Evolutionary conservation across 768 basidiomycete species (phyloP).

Genomic region (Pulveroboletus ravenelii): DNA sequence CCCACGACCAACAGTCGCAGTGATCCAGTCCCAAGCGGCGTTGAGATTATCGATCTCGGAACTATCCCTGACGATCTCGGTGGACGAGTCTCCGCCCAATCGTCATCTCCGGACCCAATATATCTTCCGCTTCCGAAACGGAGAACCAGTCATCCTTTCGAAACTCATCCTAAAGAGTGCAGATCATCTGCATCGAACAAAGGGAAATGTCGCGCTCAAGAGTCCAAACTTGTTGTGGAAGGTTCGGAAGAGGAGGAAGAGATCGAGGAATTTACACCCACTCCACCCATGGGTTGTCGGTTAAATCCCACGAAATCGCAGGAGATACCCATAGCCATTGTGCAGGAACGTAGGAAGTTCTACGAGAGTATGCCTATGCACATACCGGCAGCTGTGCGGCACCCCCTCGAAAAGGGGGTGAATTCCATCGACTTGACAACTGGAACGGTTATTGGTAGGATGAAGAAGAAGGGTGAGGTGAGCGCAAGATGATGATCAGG

Average conservation of each 20-base stretch:
- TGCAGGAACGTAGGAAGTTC: not conserved
- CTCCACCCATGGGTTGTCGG: not conserved
- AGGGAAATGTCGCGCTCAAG: slow-evolving; percentile 22
- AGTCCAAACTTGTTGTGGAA: slow-evolving; percentile 12
- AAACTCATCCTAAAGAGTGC: slow-evolving; percentile 14
- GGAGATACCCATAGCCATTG: slow-evolving; percentile 19
- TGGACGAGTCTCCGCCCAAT: slow-evolving; percentile 8
- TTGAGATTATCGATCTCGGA: slow-evolving; percentile 20
- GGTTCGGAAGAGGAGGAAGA: slow-evolving; percentile 24
- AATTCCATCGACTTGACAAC: slow-evolving; percentile 5
- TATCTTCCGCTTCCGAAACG: not conserved
- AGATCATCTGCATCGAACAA: slow-evolving; percentile 7
- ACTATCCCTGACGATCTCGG: slow-evolving; percentile 22
- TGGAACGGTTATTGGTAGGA: slow-evolving; percentile 4
- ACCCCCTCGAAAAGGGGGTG: not conserved
- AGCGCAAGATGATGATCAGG: slow-evolving; percentile 2
- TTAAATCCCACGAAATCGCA: not conserved
- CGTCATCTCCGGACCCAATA: slow-evolving; percentile 27
- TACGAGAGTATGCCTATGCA: slow-evolving; percentile 9
- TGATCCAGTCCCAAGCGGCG: slow-evolving; percentile 6
- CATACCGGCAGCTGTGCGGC: slow-evolving; percentile 6
- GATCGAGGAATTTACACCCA: slow-evolving; percentile 14
- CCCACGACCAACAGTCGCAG: not conserved
- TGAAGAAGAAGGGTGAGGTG: slow-evolving; percentile 27
- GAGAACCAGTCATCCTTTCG: slow-evolving; percentile 15